phyloP scores from a whole-genome alignment of 768 basidiomycete genomes.

The Cyclocybe aegerita region DNA sequence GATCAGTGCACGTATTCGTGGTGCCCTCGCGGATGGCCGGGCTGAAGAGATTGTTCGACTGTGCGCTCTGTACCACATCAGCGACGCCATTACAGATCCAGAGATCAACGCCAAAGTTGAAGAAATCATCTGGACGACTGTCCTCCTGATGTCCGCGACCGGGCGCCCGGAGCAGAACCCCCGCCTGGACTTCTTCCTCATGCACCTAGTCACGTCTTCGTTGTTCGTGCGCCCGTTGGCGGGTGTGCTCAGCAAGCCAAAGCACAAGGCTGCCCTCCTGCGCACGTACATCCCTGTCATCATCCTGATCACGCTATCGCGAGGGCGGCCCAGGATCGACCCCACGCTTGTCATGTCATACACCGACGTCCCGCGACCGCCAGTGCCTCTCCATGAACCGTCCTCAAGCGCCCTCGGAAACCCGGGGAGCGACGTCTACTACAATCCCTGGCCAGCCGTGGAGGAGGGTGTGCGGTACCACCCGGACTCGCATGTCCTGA shows the following conservation, averaged over 20 bases:
- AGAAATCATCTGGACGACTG: slow-evolving; percentile 48
- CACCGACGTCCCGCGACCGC: slow-evolving; percentile 39
- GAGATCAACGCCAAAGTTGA: slow-evolving; percentile 43
- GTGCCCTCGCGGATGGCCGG: slow-evolving; percentile 35
- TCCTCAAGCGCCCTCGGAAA: slow-evolving; percentile 30
- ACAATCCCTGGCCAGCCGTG: slow-evolving; percentile 55
- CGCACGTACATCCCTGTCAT: slow-evolving; percentile 38
- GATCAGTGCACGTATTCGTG: slow-evolving; percentile 32
- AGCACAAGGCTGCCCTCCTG: slow-evolving; percentile 45
- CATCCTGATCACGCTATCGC: slow-evolving; percentile 27
- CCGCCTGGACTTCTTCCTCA: slow-evolving; percentile 57
- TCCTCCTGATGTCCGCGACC: slow-evolving; percentile 47
- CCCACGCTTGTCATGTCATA: slow-evolving; percentile 45
- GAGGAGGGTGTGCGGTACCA: slow-evolving; percentile 45
- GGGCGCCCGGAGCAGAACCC: slow-evolving; percentile 46
- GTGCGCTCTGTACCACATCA: slow-evolving; percentile 38
- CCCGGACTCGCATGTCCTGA: slow-evolving; percentile 52
- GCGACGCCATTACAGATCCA: slow-evolving; percentile 24
- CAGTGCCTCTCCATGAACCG: slow-evolving; percentile 11
- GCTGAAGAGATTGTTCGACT: slow-evolving; percentile 45
- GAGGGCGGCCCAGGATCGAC: slow-evolving; percentile 57
- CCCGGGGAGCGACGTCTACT: slow-evolving; percentile 31
- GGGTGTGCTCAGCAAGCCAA: slow-evolving; percentile 26
- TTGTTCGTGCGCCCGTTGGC: slow-evolving; percentile 48
- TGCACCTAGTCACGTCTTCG: slow-evolving; percentile 56